Evolutionary conservation across 148 eudicot species (phyloP).

Genomic region (Selenicereus undatus): DNA sequence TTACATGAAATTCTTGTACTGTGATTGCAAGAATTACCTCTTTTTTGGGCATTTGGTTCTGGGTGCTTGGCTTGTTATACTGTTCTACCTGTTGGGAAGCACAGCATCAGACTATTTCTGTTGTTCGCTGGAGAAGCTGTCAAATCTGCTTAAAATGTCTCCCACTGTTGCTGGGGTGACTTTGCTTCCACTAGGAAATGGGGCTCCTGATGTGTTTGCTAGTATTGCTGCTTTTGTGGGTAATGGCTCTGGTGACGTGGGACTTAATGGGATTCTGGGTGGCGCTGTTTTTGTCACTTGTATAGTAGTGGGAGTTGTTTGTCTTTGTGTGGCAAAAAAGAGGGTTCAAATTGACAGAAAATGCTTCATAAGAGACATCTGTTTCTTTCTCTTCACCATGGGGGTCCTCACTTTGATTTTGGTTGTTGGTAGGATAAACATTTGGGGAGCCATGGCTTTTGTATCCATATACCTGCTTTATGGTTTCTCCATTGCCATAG

Average conservation of each 20-base stretch:
- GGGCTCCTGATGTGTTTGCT: constrained; percentile 73
- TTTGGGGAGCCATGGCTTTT: constrained; percentile 47
- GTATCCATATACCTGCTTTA: constrained; percentile 47
- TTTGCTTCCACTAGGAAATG: constrained; percentile 62
- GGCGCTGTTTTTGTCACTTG: constrained; percentile 61
- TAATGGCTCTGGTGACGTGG: constrained; percentile 43
- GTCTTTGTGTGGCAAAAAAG: constrained; percentile 41
- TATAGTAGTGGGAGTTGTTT: constrained; percentile 57
- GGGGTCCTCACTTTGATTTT: constrained; percentile 38
- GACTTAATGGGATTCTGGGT: constrained; percentile 56
- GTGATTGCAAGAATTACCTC: constrained; percentile 37
- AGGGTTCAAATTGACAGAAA: constrained; percentile 38
- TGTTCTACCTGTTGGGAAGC: constrained; percentile 61
- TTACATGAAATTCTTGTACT: constrained; percentile 58
- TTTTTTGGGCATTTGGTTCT: constrained; percentile 41
- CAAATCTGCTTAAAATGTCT: constrained; percentile 46
- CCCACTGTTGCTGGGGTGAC: constrained; percentile 68
- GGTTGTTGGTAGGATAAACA: constrained; percentile 39
- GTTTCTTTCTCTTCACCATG: constrained; percentile 50
- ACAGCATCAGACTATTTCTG: constrained; percentile 73
- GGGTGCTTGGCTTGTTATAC: constrained; percentile 36
- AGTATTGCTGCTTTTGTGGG: constrained; percentile 68
- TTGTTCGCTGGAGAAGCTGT: constrained; percentile 55
- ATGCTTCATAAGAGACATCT: constrained; percentile 52
- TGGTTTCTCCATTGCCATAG: constrained; percentile 35